These are phyloP conservation scores for Podaxis sp. DNA, from an alignment of 768 basidiomycete species.

Conservation along the genomic window DNA sequence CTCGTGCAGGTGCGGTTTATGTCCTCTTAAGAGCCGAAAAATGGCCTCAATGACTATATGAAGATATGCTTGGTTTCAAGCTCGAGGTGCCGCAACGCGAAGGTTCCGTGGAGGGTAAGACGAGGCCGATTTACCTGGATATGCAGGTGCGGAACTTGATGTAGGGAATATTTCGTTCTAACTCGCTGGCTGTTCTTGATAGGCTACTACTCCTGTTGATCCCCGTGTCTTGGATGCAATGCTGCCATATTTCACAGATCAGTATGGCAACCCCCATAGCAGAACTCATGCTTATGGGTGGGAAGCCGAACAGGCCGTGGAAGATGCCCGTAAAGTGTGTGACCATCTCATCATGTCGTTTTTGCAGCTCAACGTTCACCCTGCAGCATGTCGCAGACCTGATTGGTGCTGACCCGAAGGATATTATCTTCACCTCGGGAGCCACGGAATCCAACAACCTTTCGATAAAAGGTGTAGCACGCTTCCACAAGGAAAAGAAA, in stretches of 20 bases:
- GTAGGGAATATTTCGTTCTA: conserved; percentile 3
- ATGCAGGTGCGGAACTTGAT: conserved; percentile 69
- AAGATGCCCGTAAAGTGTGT: conserved; percentile 80
- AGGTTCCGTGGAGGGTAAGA: conserved; percentile 53
- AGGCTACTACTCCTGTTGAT: conserved; percentile 98
- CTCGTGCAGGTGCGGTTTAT: conserved; percentile 54
- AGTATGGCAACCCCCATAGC: conserved; percentile 97
- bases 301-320: conserved; percentile 96
- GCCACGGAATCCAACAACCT: conserved; percentile 99
- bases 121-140: conserved; percentile 94
- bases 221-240: conserved; percentile 96
- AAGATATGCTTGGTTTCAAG: conserved; percentile 91
- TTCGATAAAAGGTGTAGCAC: conserved; percentile 94
- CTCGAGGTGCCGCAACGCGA: conserved; percentile 63
- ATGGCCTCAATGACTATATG: not conserved
- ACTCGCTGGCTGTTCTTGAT: conserved; percentile 13
- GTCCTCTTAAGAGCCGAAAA: not conserved
- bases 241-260: conserved; percentile 93
- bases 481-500: conserved; percentile 93
- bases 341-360: not conserved
- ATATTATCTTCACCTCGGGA: conserved; percentile 96
- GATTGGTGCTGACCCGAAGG: conserved; percentile 93
- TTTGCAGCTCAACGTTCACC: conserved; percentile 4
- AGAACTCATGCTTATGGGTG: conserved; percentile 99
- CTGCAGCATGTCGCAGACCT: conserved; percentile 82